Percentiles rank a stretch among this genome's conserved stretches.
Evolutionary conservation across 1,284 basidiomycete genomes (phyloP).

Genomic region (Trametes pubescens): DNA sequence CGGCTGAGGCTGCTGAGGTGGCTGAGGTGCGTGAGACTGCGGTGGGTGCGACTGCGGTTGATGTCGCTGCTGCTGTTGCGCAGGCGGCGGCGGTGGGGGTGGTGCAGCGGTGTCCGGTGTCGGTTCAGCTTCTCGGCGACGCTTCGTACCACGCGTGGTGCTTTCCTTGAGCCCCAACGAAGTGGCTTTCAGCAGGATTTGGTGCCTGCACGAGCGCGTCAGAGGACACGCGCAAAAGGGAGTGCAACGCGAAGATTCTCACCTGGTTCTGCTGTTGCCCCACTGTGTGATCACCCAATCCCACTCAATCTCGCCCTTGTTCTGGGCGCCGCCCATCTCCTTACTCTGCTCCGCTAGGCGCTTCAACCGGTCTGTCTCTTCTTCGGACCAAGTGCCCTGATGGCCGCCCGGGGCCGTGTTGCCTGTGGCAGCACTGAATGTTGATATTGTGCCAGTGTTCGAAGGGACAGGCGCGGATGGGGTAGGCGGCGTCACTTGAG

Average conservation of each 20-base stretch:
- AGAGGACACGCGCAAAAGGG: conserved; percentile 2
- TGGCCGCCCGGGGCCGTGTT: conserved; percentile 55
- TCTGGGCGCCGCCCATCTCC: conserved; percentile 45
- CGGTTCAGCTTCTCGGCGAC: conserved; percentile 59
- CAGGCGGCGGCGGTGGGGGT: conserved; percentile 44
- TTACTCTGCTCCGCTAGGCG: conserved; percentile 72
- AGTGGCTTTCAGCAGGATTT: conserved; percentile 81
- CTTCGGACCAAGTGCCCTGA: conserved; percentile 79
- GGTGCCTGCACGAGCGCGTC: conserved; percentile 57
- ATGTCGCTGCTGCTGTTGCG: conserved; percentile 32
- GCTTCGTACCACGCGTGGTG: conserved; percentile 68
- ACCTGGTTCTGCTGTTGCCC: conserved; percentile 77
- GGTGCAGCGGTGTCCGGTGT: conserved; percentile 37
- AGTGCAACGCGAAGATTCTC: conserved; percentile 18
- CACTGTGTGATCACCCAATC: conserved; percentile 76
- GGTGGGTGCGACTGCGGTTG: conserved; percentile 30
- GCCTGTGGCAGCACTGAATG: conserved; percentile 47
- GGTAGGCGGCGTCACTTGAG: conserved; percentile 23
- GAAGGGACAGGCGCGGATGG: conserved; percentile 33
- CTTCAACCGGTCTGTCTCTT: conserved; percentile 72
- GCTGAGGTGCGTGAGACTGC: conserved; percentile 3
- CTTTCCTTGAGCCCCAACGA: conserved; percentile 78
- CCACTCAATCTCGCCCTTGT: conserved; percentile 74
- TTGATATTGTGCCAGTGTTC: conserved; percentile 45
- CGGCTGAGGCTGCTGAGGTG: conserved; percentile 10